Evolutionary conservation across 2,329 filamentous ascomycete species (phyloP), one percentile per base, ranked within the genome.

Genomic region (Myrmaecium sp.): DNA sequence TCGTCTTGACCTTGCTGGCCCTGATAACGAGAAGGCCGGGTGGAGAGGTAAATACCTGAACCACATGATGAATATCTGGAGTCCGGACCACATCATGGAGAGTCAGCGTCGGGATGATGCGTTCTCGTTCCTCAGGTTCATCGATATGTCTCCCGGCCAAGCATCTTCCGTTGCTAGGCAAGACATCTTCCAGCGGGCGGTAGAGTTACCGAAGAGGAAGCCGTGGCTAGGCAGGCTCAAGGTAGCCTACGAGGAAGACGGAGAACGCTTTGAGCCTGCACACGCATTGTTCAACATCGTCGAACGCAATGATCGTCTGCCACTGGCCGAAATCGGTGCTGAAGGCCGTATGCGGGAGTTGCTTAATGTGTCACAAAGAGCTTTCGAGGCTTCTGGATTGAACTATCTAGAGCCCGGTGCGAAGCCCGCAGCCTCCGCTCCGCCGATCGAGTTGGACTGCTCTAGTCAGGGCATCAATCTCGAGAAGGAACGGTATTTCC

Each of bases 91-190:
- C 39, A 66, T 94, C 22, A 63, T 64, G 8, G 57, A 69, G 25
- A 81, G 71, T 36, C 52, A 64, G 7, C 58, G 63, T 13, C 63
- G 66, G 1, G 61, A 66, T 26, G 66, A 70, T 9, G 66, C 72
- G 2, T 95, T 95, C 51, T 86, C 84, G 0, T 98, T 83, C 72
- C 62, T 95, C 32, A 74, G 83, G 4, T 93, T 98, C 42, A 69
- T 78, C 3, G 81, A 93, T 40, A 60, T 66, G 1, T 89, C 82
- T 9, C 59, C 74, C 2, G 62, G 64, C 6, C 84, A 95, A 35
- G 73, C 71, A 2, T 78, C 75, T 31, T 61, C 64, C 29, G 66
- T 73, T 17, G 76, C 77, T 4, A 76, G 74, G 38, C 61, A 65
- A 28, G 73, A 74, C 32, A 38, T 91, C 2, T 80, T 92, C 39